phyloP scores from a whole-genome alignment of 305 asterid species.

The Stenogyne calaminthoides region DNA sequence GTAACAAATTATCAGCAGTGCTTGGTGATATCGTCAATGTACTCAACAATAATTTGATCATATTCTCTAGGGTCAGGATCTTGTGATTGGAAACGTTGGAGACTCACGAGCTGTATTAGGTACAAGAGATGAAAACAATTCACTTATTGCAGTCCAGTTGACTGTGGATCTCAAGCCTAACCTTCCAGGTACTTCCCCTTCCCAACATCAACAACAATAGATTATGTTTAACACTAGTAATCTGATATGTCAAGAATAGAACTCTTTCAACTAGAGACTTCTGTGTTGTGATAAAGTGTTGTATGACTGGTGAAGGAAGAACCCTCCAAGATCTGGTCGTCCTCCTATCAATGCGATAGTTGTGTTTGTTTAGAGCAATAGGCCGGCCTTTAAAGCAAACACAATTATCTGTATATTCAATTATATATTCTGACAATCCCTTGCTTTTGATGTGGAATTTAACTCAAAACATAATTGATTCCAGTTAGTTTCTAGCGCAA shows the following conservation, averaged over 20 bases:
- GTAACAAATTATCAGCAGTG: slow-evolving; percentile 1
- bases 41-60: neutral
- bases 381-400: neutral
- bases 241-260: neutral
- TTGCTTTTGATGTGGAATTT: neutral
- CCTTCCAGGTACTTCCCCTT: slow-evolving; percentile 62
- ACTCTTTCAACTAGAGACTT: too few relatives aligned
- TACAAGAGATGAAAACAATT: slow-evolving; percentile 53
- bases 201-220: neutral
- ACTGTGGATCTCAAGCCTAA: slow-evolving; percentile 89
- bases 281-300: too few relatives aligned
- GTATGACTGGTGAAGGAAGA: neutral
- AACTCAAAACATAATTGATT: neutral
- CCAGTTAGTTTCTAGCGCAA: neutral
- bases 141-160: slow-evolving; percentile 63
- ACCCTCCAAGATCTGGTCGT: neutral
- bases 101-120: slow-evolving; percentile 87
- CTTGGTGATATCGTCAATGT: neutral
- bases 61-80: slow-evolving; percentile 46
- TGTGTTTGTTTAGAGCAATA: neutral
- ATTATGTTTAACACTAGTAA: neutral
- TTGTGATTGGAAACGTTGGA: slow-evolving; percentile 58
- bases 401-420: neutral
- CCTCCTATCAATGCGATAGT: neutral
- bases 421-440: neutral